Conservation (phyloP, 169 alveolate genomes). For the Toxoplasma gondii region DNA sequence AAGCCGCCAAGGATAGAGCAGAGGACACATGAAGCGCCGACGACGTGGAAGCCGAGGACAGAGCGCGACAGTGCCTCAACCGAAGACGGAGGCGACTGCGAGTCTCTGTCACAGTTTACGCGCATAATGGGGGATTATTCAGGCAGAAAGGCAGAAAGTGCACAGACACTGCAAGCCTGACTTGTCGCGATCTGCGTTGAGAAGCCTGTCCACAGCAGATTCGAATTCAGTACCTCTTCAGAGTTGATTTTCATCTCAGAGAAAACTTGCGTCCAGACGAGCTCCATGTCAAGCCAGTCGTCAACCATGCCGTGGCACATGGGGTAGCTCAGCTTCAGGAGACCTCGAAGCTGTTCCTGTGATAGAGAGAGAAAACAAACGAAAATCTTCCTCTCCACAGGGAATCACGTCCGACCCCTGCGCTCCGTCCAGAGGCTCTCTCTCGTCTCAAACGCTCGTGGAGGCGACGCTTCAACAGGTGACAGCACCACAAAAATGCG, state of each 20-base stretch:
- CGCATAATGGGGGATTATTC: too few relatives aligned
- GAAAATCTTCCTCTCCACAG: too few relatives aligned
- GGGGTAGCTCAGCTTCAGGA: slow-evolving; percentile 83
- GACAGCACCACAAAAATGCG: too few relatives aligned
- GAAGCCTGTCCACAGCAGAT: not conserved
- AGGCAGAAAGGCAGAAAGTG: too few relatives aligned
- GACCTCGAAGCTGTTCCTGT: slow-evolving; percentile 79
- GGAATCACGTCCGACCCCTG: too few relatives aligned
- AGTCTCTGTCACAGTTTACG: too few relatives aligned
- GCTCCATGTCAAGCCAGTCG: slow-evolving; percentile 99
- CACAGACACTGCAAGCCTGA: not conserved
- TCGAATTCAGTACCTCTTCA: slow-evolving; percentile 79
- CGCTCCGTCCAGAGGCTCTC: too few relatives aligned
- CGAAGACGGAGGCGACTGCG: not conserved
- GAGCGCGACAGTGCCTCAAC: not conserved
- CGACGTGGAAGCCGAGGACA: not conserved
- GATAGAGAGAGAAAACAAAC: not conserved
- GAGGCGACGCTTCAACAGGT: too few relatives aligned
- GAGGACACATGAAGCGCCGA: not conserved
- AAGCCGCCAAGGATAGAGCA: not conserved
- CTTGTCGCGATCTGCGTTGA: not conserved
- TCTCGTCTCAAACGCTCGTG: too few relatives aligned
- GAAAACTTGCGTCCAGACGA: slow-evolving; percentile 98
- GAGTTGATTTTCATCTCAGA: slow-evolving; percentile 96
- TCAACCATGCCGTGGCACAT: slow-evolving; percentile 90